A percentile compares a stretch with the other conserved stretches of the same genome.
phyloP scores from a whole-genome alignment of 106 monocot genomes.

The Cymbidium sinense region DNA sequence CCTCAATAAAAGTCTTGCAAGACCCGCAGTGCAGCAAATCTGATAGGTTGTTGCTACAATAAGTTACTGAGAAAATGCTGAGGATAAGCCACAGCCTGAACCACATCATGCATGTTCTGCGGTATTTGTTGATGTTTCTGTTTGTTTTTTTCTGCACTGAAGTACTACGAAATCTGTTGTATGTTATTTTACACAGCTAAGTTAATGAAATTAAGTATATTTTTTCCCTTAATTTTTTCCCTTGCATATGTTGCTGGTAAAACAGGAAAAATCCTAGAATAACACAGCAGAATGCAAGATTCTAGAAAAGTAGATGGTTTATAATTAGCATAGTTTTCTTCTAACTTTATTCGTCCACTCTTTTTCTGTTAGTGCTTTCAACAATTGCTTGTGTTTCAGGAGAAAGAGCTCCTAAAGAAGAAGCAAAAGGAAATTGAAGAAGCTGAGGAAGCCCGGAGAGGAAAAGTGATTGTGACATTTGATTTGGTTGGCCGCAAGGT shows the following conservation, averaged over 20 bases:
- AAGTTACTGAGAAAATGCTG: not conserved
- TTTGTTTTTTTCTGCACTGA: not conserved
- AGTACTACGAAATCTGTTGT: not conserved
- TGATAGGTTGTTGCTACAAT: not conserved
- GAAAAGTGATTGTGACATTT: constrained; percentile 86
- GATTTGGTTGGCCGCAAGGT: constrained; percentile 98
- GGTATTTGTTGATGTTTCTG: not conserved
- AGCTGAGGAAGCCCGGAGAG: constrained; percentile 55
- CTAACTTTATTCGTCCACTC: not conserved
- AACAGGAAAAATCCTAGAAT: not conserved
- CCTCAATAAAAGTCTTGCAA: not conserved
- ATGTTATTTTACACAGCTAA: not conserved
- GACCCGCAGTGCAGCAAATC: not conserved
- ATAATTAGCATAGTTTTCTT: not conserved
- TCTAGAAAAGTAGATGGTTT: not conserved
- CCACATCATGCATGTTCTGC: not conserved
- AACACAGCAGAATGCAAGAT: not conserved
- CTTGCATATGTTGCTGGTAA: not conserved
- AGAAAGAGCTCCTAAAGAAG: constrained; percentile 53
- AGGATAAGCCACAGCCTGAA: not conserved
- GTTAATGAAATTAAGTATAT: not conserved
- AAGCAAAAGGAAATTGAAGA: constrained; percentile 72
- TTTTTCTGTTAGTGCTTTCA: not conserved
- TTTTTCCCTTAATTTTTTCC: not conserved
- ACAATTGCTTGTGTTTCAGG: constrained; percentile 35